A percentile compares a stretch with the other conserved stretches of the same genome.
Conservation (phyloP, 2,329 filamentous ascomycete genomes). For the Didymella pomorum region DNA sequence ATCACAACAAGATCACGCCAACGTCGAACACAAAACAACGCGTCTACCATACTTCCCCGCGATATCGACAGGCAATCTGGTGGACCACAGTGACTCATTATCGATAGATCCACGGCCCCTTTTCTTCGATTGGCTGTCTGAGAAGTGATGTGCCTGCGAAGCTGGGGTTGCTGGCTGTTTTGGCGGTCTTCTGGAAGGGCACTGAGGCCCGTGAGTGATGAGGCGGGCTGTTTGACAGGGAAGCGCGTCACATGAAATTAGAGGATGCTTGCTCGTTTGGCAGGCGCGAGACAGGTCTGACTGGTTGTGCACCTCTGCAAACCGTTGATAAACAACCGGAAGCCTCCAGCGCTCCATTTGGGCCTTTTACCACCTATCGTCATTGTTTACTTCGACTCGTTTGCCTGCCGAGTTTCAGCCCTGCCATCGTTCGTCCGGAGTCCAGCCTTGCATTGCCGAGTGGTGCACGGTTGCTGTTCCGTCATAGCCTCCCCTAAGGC, state of each 20-base stretch:
- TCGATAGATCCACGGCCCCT: constrained; percentile 25
- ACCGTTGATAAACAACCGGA: constrained; percentile 9
- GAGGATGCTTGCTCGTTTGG: constrained; percentile 22
- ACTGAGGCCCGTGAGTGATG: constrained; percentile 15
- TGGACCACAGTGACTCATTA: constrained; percentile 27
- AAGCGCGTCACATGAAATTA: constrained; percentile 38
- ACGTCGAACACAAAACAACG: constrained; percentile 20
- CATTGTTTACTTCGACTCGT: constrained; percentile 17
- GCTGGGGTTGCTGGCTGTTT: constrained; percentile 20
- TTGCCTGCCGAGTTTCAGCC: constrained; percentile 14
- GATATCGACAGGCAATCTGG: constrained; percentile 25
- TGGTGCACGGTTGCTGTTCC: constrained; percentile 17
- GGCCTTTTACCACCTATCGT: constrained; percentile 12
- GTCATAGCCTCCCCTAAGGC: constrained; percentile 26
- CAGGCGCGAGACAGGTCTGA: constrained; percentile 18
- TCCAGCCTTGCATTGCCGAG: constrained; percentile 20
- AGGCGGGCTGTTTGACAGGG: constrained; percentile 25
- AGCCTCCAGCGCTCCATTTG: not conserved
- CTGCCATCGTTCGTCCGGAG: constrained; percentile 18
- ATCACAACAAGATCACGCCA: constrained; percentile 21
- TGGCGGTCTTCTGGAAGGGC: constrained; percentile 18
- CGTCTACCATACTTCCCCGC: constrained; percentile 23
- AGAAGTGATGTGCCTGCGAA: constrained; percentile 14
- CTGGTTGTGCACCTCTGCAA: constrained; percentile 11
- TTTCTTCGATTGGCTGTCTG: constrained; percentile 32